Percentiles rank a stretch among this genome's conserved stretches.
Conservation (phyloP, 306 rosid genomes). For the Cucumis sativus region Cucumber_9930_V3 NC_026655.2:25245501-25246000, state of each 20-base stretch:
- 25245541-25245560: constrained; percentile 14
- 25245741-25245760: constrained; percentile 49
- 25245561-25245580: constrained; percentile 67
- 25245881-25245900: no score
- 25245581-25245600: constrained; percentile 15
- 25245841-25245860: no score
- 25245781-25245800: constrained; percentile 19
- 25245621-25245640: constrained; percentile 28
- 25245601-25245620: constrained; percentile 12
- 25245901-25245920: no score
- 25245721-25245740: constrained; percentile 31
- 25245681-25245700: neutral
- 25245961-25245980: no score
- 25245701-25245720: constrained; percentile 17
- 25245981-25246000: no score
- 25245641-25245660: constrained; percentile 22
- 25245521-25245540: constrained; percentile 41
- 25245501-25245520: constrained; percentile 8
- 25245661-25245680: constrained; percentile 25
- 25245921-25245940: no score
- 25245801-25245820: neutral
- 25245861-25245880: no score
- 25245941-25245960: no score
- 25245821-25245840: no score
- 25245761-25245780: constrained; percentile 15